Evolutionary conservation across 768 basidiomycete species (phyloP).

Genomic region (Pluteus cervinus): DNA sequence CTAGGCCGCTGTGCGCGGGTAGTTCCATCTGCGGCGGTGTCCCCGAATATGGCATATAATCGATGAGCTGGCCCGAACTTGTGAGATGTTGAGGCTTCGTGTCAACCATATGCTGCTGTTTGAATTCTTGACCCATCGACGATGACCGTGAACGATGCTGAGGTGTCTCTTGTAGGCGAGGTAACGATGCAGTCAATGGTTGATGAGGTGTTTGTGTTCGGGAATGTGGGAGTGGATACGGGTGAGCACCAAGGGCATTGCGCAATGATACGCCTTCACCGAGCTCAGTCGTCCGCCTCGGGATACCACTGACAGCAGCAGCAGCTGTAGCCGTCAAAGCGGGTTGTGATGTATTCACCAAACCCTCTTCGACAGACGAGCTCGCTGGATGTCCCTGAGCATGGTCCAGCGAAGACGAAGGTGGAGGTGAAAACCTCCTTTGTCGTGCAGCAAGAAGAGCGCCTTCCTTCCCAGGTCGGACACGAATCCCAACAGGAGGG

Average conservation of each 20-base stretch:
- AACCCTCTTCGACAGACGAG: neutral
- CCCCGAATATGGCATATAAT: no score
- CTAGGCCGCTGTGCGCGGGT: no score
- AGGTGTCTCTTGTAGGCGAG: no score
- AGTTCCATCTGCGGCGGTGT: no score
- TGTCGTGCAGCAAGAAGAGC: conserved; percentile 8
- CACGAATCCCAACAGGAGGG: conserved; percentile 41
- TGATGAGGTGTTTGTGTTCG: no score
- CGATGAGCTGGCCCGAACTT: no score
- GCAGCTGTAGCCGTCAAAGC: conserved; percentile 4
- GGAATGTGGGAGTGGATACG: neutral
- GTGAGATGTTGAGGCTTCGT: no score
- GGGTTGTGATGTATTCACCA: conserved; percentile 3
- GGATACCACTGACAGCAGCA: neutral
- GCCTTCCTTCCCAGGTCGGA: conserved; percentile 31
- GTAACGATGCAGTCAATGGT: no score
- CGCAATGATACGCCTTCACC: neutral
- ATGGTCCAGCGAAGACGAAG: conserved; percentile 3
- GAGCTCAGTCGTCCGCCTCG: neutral
- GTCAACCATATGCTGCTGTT: no score
- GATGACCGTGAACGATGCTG: no score
- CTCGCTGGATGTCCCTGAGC: neutral
- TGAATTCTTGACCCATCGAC: no score
- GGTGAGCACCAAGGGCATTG: neutral
- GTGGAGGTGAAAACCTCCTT: neutral